Evolutionary conservation across 2,329 filamentous ascomycete genomes (phyloP), one percentile per base, ranked within the genome.

Genomic region (Claviceps purpurea): DNA sequence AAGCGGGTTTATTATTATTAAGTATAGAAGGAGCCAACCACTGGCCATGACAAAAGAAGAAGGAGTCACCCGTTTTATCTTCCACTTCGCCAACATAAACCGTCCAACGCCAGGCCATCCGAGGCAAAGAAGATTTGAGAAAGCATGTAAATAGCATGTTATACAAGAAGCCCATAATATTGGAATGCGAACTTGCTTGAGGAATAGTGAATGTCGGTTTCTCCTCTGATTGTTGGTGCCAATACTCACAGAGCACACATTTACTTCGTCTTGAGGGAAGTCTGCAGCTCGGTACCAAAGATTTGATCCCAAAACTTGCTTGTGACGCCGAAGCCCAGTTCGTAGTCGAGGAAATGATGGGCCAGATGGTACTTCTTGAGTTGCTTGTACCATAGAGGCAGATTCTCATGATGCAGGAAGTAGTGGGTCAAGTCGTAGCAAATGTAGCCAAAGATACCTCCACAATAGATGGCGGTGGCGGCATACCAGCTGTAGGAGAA

Each of bases 371-470:
- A 95, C 70, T 95, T 97, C 82, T 98, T 98, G 61, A 97, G 79
- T 57, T 82, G 76, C 70, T 87, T 87, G 73, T 94, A 97, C 78
- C 89, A 95, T 2, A 83, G 72, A 16, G 93, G 93, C 2, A 98
- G 81, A 61, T 89, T 94, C 71, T 86, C 81, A 73, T 98, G 93
- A 68, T 98, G 93, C 41, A 98, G 78, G 77, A 98, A 98, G 76
- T 97, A 98, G 69, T 98, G 93, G 1, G 93, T 98, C 73, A 96
- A 64, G 67, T 98, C 93, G 72, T 98, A 98, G 75, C 86, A 89
- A 56, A 96, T 78, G 67, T 98, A 98, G 53, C 93, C 93, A 61
- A 95, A 95, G 57, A 98, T 83, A 56, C 90, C 93, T 49, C 93
- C 93, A 62, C 84, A 91, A 73, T 78, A 98, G 4, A 89, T 84